phyloP scores from a whole-genome alignment of 805 yeast genomes.

The Wickerhamomyces bisporus region DNA sequence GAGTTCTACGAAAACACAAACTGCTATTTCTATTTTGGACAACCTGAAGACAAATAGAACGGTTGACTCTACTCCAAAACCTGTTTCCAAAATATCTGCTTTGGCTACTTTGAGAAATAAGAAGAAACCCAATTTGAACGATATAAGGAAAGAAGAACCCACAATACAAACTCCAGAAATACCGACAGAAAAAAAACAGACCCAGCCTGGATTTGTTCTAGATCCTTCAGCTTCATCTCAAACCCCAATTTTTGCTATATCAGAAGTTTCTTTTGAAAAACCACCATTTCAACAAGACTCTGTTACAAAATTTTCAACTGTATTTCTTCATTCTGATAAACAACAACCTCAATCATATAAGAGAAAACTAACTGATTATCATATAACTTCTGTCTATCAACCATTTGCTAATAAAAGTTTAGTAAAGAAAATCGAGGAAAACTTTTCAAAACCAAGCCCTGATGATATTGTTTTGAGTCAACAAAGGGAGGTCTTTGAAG shows the following conservation, averaged over 20 bases:
- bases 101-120: slow-evolving; percentile 1
- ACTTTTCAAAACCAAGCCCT: slow-evolving; percentile 71
- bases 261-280: slow-evolving; percentile 1
- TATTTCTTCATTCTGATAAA: not conserved
- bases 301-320: not conserved
- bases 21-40: slow-evolving; percentile 18
- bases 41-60: slow-evolving; percentile 6
- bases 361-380: slow-evolving; percentile 23
- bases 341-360: slow-evolving; percentile 5
- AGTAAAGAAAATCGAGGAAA: slow-evolving; percentile 37
- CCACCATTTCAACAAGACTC: slow-evolving; percentile 2
- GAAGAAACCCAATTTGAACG: not conserved
- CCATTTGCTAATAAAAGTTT: slow-evolving; percentile 35
- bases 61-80: not conserved
- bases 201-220: too few relatives aligned
- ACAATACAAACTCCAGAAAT: too few relatives aligned
- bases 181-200: too few relatives aligned
- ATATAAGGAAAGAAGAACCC: not conserved
- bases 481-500: slow-evolving; percentile 43
- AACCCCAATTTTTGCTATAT: not conserved
- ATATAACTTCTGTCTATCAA: slow-evolving; percentile 26
- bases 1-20: not conserved
- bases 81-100: slow-evolving; percentile 1
- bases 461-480: slow-evolving; percentile 67
- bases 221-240: too few relatives aligned